Base-by-base conservation (phyloP, 768 basidiomycete species). In the Pseudohyphozyma bogoriensis region DNA sequence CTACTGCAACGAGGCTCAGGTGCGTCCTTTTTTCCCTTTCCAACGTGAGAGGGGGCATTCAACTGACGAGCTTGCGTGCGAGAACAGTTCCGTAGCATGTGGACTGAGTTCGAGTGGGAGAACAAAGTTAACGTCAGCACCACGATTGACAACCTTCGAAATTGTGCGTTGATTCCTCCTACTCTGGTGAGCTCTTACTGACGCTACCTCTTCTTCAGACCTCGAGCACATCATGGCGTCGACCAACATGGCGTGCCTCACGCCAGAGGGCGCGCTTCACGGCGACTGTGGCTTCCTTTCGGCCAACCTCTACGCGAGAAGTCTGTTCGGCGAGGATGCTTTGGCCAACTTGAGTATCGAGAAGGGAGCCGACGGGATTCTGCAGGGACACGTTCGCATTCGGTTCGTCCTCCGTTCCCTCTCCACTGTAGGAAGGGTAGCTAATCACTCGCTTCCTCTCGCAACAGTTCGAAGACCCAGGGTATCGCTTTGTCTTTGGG, bases 81-180 rank as follows among this genome's bases (percentile, higher is more conserved):
- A 24, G 64, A 46, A 11, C 69, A 92, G 86, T 93, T 93, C 83
- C 83, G 93, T 35, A 88, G 83, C 73, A 93, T 93, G 90, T 95
- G 93, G 93, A 99, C 92, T 31, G 95, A 97, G 74, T 99, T 99
- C 70, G 93, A 99, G 74, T 99, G 93, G 93, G 93, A 99, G 80
- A 99, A 99, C 77, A 82, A 92, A 69, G 93, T 97, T 57, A 96
- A 96, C 71, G 88, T 96, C 56, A 85, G 84, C 66, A 87, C 85
- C 49, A 75, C 82, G 28, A 82, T 92, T 74, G 81, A 84, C 86
- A 88, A 76, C 68, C 87, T 82, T 7, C 62, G 62, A 22, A 33
- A 37, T 13, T 71, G 68, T 69, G 29, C 29, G 68, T 64, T 7
- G 36, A 10, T 32, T 24, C 16, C 31, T 18, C 6, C 24, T 12